Evolutionary conservation across 2,329 filamentous ascomycete genomes (phyloP), one percentile per base, ranked within the genome.

Genomic region (Chaetomium sp.): DNA sequence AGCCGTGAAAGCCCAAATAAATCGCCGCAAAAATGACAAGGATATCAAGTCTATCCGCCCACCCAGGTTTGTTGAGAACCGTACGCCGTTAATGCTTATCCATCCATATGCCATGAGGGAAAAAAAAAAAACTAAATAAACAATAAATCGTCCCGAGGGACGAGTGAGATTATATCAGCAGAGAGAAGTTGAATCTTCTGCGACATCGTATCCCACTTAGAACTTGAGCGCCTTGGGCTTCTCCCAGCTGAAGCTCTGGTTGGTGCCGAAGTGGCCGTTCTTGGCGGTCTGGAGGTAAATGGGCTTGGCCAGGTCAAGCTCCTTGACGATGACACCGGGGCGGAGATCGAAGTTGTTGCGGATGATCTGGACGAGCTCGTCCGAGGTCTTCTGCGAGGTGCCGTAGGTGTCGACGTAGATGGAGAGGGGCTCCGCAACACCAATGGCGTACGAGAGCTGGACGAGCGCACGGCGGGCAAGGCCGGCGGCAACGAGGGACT

Each of bases 251-350:
- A 99, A 99, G 75, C 75, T 80, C 84, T 96, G 94, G 88, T 96
- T 94, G 77, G 91, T 95, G 65, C 81, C 81, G 78, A 99, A 99
- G 85, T 99, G 94, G 68, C 94, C 94, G 79, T 97, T 97, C 89
- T 96, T 96, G 78, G 94, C 94, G 57, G 94, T 99, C 81, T 92
- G 84, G 83, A 85, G 85, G 87, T 99, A 99, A 81, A 97, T 96
- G 72, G 94, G 94, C 77, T 91, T 90, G 75, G 85, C 87, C 64
- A 99, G 84, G 78, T 94, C 87, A 64, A 99, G 88, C 79, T 96
- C 91, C 80, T 90, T 90, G 77, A 97, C 94, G 69, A 99, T 97
- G 74, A 96, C 91, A 86, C 94, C 94, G 56, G 94, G 94, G 70
- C 94, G 86, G 75, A 99, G 85, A 79, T 99, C 91, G 72, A 99